Base-by-base conservation (phyloP, 2,329 filamentous ascomycete species). In the Truncatella angustata region DNA sequence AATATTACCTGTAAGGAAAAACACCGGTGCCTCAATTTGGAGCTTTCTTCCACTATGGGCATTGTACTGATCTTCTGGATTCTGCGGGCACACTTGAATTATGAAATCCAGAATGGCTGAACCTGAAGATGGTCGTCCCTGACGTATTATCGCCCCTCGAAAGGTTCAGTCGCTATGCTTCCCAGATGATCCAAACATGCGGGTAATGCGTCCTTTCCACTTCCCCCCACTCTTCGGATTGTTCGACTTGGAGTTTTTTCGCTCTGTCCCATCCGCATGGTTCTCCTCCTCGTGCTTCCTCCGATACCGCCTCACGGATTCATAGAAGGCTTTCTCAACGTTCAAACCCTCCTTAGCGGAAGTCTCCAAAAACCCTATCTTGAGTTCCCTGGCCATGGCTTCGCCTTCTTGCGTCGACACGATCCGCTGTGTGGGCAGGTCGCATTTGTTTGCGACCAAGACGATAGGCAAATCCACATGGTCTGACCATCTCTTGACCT, bases 331-430 rank as follows among this genome's bases (percentile, higher is more conserved):
- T 78, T 95, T 97, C 72, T 96, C 94, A 49, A 97, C 93, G 65
- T 97, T 97, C 77, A 96, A 91, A 74, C 92, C 96, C 69, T 96
- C 96, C 77, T 97, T 97, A 32, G 93, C 93, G 5, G 92, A 97
- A 2, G 93, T 92, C 72, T 97, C 93, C 61, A 97, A 91, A 63
- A 97, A 97, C 62, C 97, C 92, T 73, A 94, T 97, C 56, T 91
- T 90, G 36, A 99, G 78, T 65, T 97, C 91, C 64, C 91, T 88
- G 51, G 93, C 93, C 34, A 97, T 76, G 49, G 91, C 91, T 60
- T 90, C 89, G n/a, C 94, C 93, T 74, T 99, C 94, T 71, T 97
- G 94, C 45, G 91, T 96, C 2, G 92, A 97, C 3, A 97, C 94
- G 66, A 96, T 93, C 59, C 93, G 85, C 73, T 97, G 93, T 23